These are phyloP conservation scores for Hericium alpestre DNA, from an alignment of 768 basidiomycete genomes.

Conservation along the genomic window DNA sequence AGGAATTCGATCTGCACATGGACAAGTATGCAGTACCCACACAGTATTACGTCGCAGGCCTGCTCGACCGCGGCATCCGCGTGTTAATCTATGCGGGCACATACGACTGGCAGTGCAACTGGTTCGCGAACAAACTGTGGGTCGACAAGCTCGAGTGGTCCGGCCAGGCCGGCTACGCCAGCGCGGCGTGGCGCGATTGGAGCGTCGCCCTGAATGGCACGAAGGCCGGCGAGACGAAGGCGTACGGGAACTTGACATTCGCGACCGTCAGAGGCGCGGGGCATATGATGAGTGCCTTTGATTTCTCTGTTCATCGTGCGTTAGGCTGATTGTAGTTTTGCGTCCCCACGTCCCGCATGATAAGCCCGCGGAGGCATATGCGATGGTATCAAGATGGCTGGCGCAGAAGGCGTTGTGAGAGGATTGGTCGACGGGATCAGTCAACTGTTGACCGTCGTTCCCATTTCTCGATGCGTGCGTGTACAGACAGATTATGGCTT, in stretches of 20 bases:
- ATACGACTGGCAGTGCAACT: slow-evolving; percentile 75
- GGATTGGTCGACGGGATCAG: no score
- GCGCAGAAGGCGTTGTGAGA: slow-evolving; percentile 28
- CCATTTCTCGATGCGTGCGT: no score
- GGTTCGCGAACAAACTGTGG: slow-evolving; percentile 71
- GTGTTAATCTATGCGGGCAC: slow-evolving; percentile 67
- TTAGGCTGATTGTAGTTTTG: slow-evolving; percentile 8
- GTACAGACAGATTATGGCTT: no score
- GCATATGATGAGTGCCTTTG: slow-evolving; percentile 42
- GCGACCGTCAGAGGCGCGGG: slow-evolving; percentile 53
- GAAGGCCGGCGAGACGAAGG: slow-evolving; percentile 46
- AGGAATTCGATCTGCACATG: neutral
- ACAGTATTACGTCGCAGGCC: slow-evolving; percentile 53
- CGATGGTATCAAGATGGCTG: slow-evolving; percentile 60
- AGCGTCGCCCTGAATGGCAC: slow-evolving; percentile 31
- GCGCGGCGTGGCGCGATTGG: slow-evolving; percentile 49
- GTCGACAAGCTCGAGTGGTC: slow-evolving; percentile 66
- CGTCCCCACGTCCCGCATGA: slow-evolving; percentile 51
- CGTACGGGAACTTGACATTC: slow-evolving; percentile 48
- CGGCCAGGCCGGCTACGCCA: slow-evolving; percentile 41
- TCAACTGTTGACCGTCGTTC: no score
- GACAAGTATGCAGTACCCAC: slow-evolving; percentile 52
- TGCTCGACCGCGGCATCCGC: slow-evolving; percentile 69
- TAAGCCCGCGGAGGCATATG: slow-evolving; percentile 52
- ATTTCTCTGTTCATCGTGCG: neutral